Percentiles rank a stretch among this genome's conserved stretches.
These are phyloP conservation scores for Podila clonocystis DNA, from an alignment of 192 early-diverging fungal genomes.

Conservation along the genomic window DNA sequence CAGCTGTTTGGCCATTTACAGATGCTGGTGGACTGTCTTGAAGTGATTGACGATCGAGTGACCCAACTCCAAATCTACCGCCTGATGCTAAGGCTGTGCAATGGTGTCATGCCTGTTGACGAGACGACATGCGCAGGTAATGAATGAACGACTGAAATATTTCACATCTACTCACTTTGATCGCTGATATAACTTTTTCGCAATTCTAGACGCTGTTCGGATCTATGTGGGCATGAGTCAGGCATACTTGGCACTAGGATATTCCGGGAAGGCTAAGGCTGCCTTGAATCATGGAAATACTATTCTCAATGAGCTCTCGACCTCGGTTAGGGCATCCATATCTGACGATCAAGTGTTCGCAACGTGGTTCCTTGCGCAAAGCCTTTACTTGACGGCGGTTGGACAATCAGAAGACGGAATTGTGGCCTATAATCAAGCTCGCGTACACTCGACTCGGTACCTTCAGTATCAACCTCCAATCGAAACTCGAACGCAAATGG, in stretches of 20 bases:
- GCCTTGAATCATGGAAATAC: constrained; percentile 62
- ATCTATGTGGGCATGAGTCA: constrained; percentile 61
- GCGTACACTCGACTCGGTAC: neutral
- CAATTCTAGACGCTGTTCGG: constrained; percentile 55
- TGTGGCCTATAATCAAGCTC: constrained; percentile 29
- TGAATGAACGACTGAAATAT: neutral
- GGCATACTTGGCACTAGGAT: constrained; percentile 72
- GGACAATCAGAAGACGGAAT: constrained; percentile 69
- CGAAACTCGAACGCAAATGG: neutral
- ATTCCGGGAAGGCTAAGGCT: constrained; percentile 75
- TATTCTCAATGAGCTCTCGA: constrained; percentile 31
- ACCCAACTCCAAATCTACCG: constrained; percentile 64
- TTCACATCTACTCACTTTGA: no score
- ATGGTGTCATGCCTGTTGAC: constrained; percentile 46
- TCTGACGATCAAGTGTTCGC: constrained; percentile 34
- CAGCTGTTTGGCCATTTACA: constrained; percentile 62
- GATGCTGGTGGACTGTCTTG: constrained; percentile 71
- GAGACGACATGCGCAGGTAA: constrained; percentile 49
- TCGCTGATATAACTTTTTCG: neutral
- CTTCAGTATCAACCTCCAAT: neutral
- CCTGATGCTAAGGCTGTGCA: constrained; percentile 67
- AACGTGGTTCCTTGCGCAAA: constrained; percentile 64
- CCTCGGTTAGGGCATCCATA: neutral
- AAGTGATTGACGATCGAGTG: constrained; percentile 60
- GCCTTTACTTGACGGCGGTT: constrained; percentile 64